Evolutionary conservation across 179 eudicot genomes (phyloP).

Genomic region (Vitellaria paradoxa): DNA sequence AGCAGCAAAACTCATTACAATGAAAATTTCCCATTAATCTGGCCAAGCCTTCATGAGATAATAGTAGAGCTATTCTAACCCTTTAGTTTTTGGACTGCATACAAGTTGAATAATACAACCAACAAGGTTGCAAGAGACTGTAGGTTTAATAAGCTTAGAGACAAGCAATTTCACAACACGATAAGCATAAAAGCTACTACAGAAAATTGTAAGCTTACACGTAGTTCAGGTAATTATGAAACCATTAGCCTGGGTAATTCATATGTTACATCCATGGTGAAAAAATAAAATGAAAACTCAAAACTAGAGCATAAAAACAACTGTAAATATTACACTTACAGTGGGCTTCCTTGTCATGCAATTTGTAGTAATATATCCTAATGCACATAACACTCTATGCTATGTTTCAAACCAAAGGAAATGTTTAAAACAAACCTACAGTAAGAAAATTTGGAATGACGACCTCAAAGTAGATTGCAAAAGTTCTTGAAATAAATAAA

Average conservation of each 20-base stretch:
- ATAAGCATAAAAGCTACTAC: not conserved
- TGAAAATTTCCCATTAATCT: no score
- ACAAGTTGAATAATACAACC: not conserved
- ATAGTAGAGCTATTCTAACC: not conserved
- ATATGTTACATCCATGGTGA: not conserved
- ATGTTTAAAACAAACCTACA: slow-evolving; percentile 11
- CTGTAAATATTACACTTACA: slow-evolving; percentile 40
- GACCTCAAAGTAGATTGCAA: slow-evolving; percentile 6
- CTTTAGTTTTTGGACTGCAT: not conserved
- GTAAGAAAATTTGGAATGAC: slow-evolving; percentile 8
- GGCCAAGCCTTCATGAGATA: not conserved
- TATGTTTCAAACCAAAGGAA: slow-evolving; percentile 73
- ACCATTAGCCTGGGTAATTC: not conserved
- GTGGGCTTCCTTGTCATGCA: slow-evolving; percentile 51
- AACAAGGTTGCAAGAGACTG: not conserved
- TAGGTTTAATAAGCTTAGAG: not conserved
- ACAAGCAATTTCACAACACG: not conserved
- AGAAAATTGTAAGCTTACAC: not conserved
- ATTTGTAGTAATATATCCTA: slow-evolving; percentile 84
- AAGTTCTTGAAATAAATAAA: not conserved
- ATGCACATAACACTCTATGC: slow-evolving; percentile 78
- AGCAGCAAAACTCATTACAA: not conserved
- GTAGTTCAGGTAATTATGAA: not conserved
- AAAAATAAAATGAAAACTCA: not conserved
- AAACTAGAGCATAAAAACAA: not conserved